Conservation (phyloP, 257 asterid genomes). For the Gynochthodes officinalis region DNA sequence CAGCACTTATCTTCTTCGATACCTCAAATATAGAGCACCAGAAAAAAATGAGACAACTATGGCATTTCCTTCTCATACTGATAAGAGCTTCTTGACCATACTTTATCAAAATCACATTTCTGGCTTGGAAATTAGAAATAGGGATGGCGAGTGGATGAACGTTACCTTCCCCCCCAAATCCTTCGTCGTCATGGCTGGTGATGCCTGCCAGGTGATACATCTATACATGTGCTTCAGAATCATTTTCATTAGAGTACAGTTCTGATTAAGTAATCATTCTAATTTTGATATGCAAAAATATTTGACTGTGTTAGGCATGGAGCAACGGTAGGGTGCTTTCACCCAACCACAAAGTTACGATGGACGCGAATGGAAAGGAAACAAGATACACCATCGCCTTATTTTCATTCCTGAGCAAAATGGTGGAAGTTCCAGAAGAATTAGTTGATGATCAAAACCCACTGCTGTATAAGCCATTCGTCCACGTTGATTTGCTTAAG, state of each 20-base stretch:
- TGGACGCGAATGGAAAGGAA: conserved; percentile 38
- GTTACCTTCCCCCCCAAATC: conserved; percentile 55
- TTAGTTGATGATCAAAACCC: conserved; percentile 57
- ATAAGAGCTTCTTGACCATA: conserved; percentile 67
- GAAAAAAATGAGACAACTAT: conserved; percentile 32
- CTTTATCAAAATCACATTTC: conserved; percentile 59
- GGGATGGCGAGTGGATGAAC: conserved; percentile 57
- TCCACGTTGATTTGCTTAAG: conserved; percentile 50
- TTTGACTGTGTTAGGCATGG: conserved; percentile 75
- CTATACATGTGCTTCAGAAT: too few species aligned
- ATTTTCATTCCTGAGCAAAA: conserved; percentile 57
- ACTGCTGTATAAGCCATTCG: conserved; percentile 45
- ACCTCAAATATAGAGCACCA: conserved; percentile 57
- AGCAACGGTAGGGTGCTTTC: conserved; percentile 64
- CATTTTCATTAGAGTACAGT: too few species aligned
- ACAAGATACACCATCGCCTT: conserved; percentile 57
- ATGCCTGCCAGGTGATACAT: conserved; percentile 53
- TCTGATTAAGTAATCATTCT: too few species aligned
- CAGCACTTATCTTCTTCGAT: conserved; percentile 52
- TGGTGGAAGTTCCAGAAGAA: conserved; percentile 56
- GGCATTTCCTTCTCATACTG: conserved; percentile 73
- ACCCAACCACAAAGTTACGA: conserved; percentile 51
- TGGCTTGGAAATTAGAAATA: conserved; percentile 58
- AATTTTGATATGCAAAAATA: too few species aligned
- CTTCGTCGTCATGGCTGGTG: conserved; percentile 78